These are phyloP conservation scores for Yamadazyma phyllophila DNA, from an alignment of 805 yeast genomes.

Conservation along the genomic window DNA sequence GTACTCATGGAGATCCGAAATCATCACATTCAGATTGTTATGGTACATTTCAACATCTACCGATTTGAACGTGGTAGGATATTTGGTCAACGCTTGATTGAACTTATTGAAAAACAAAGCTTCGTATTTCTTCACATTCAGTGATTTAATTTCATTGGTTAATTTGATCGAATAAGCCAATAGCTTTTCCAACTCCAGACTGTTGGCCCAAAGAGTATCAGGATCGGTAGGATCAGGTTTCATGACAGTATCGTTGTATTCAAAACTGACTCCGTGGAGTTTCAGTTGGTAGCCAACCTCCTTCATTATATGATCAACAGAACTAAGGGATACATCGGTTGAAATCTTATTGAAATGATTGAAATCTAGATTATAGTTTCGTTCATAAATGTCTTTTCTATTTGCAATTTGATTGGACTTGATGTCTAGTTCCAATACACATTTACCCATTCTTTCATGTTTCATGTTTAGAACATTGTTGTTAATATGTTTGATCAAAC, in stretches of 20 bases:
- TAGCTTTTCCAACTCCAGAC: constrained; percentile 26
- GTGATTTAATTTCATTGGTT: constrained; percentile 13
- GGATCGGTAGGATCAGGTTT: background rate
- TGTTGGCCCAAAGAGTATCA: constrained; percentile 29
- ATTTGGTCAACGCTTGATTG: constrained; percentile 8
- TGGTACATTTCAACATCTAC: constrained; percentile 22
- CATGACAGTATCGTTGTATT: constrained; percentile 4
- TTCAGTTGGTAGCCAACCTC: constrained; percentile 56
- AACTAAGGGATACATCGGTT: constrained; percentile 28
- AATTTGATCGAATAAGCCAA: constrained; percentile 28
- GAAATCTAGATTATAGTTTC: constrained; percentile 53
- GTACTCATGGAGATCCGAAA: constrained; percentile 22
- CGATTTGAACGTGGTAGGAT: constrained; percentile 29
- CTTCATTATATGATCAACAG: constrained; percentile 53
- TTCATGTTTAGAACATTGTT: constrained; percentile 29
- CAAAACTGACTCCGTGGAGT: constrained; percentile 25
- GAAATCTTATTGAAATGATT: constrained; percentile 28
- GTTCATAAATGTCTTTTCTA: constrained; percentile 40
- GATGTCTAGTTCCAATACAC: constrained; percentile 71
- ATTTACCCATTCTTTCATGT: constrained; percentile 56
- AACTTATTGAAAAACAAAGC: constrained; percentile 7
- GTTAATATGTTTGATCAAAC: constrained; percentile 11
- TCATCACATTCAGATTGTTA: constrained; percentile 10
- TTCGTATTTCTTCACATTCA: constrained; percentile 4
- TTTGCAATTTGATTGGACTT: constrained; percentile 60